These are phyloP conservation scores for Melocanna baccifera DNA, from an alignment of 176 grass and related monocot species.

Conservation along the genomic window DNA sequence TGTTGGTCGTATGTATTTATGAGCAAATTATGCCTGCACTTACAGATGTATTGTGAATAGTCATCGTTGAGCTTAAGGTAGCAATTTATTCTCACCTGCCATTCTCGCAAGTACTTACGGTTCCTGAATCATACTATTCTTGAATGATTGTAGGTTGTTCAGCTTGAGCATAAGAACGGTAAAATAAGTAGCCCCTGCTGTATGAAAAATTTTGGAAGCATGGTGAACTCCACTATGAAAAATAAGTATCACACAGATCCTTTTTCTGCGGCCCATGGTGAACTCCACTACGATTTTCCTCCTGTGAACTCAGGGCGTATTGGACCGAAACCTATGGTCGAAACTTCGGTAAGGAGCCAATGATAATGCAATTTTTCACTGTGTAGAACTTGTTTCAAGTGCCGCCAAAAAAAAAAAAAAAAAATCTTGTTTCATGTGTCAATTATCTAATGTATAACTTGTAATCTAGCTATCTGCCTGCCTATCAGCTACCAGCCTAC, in stretches of 20 bases:
- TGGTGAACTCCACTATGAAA: too few relatives aligned
- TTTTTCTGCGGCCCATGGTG: background rate
- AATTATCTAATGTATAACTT: background rate
- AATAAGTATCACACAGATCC: background rate
- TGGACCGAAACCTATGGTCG: background rate
- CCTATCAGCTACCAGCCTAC: background rate
- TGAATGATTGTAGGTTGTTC: background rate
- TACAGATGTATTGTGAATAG: slow-evolving; percentile 40
- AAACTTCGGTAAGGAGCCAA: background rate
- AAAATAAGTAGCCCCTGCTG: background rate
- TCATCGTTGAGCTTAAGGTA: slow-evolving; percentile 25
- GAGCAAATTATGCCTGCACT: slow-evolving; percentile 37
- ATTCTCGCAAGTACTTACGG: background rate
- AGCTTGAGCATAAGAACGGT: background rate
- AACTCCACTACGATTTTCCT: background rate
- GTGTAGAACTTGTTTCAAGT: background rate
- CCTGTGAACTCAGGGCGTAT: too few relatives aligned
- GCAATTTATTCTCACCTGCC: background rate
- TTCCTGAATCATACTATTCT: background rate
- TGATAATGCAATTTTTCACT: background rate
- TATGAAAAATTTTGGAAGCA: background rate
- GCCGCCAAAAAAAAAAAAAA: background rate
- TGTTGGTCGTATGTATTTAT: slow-evolving; percentile 48
- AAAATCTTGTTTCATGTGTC: background rate
- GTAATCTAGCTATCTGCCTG: background rate